These are phyloP conservation scores for Pulveroboletus ridleyi DNA, from an alignment of 1,284 basidiomycete species.

Conservation along the genomic window DNA sequence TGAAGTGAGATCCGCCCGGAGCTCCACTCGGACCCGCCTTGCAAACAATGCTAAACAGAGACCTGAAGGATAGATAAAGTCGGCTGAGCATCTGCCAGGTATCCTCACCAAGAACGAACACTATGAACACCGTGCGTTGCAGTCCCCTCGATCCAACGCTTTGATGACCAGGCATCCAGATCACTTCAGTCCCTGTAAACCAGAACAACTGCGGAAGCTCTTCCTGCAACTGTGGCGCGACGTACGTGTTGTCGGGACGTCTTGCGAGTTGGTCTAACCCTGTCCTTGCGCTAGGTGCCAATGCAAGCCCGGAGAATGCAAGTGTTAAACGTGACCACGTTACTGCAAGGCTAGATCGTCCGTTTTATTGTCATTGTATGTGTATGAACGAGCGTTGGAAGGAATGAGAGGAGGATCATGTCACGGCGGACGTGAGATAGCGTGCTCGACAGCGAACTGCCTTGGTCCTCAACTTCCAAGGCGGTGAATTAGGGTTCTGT, in stretches of 20 bases:
- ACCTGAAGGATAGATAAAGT: conserved; percentile 5
- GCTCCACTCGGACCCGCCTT: neutral
- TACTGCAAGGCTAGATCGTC: neutral
- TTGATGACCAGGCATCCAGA: conserved; percentile 1
- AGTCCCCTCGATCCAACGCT: neutral
- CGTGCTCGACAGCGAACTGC: neutral
- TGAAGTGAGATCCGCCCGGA: too few relatives aligned
- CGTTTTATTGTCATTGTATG: neutral
- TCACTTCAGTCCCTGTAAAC: conserved; percentile 15
- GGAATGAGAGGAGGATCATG: neutral
- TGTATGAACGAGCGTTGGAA: neutral
- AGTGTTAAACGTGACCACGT: conserved; percentile 15
- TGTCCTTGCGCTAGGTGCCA: conserved; percentile 14
- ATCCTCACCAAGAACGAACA: conserved; percentile 1
- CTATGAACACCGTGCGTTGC: conserved; percentile 18
- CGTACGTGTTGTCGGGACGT: neutral
- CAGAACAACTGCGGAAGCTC: conserved; percentile 14
- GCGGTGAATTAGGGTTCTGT: too few relatives aligned
- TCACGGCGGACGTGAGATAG: neutral
- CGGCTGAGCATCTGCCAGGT: neutral
- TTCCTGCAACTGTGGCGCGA: conserved; percentile 12
- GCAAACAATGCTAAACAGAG: conserved; percentile 14
- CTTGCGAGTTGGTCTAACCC: neutral
- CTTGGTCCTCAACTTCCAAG: too few relatives aligned
- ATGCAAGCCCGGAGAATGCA: conserved; percentile 25